These are phyloP conservation scores for Pyronema domesticum DNA, from an alignment of 495 filamentous ascomycete species.

Conservation along the genomic window DNA sequence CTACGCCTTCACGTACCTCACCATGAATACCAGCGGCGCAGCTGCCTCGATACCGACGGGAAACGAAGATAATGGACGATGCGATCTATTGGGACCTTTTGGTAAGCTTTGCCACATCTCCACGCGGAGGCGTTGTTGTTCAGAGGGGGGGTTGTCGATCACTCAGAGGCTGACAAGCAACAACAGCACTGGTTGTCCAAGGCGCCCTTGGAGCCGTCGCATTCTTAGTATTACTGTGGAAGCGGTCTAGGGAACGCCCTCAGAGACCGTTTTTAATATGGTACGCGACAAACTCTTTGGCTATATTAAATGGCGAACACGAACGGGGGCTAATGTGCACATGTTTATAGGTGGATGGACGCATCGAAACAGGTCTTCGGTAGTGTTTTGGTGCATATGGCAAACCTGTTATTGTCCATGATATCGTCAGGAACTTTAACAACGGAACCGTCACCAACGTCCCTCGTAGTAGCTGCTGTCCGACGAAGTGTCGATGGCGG, in stretches of 20 bases:
- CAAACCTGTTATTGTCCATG: slow-evolving; percentile 91
- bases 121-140: background rate
- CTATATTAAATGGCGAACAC: background rate
- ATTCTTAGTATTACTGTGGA: slow-evolving; percentile 71
- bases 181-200: slow-evolving; percentile 61
- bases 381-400: slow-evolving; percentile 69
- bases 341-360: slow-evolving; percentile 48
- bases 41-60: slow-evolving; percentile 9
- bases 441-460: slow-evolving; percentile 29
- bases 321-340: background rate
- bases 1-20: background rate
- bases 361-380: slow-evolving; percentile 96
- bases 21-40: slow-evolving; percentile 16
- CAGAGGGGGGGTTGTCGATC: background rate
- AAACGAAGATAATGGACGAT: slow-evolving; percentile 16
- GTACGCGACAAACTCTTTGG: slow-evolving; percentile 23
- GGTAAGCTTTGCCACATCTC: slow-evolving; percentile 8
- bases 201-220: slow-evolving; percentile 71
- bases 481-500: slow-evolving; percentile 14
- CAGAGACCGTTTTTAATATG: slow-evolving; percentile 86
- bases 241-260: slow-evolving; percentile 78
- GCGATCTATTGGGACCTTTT: slow-evolving; percentile 23
- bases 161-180: background rate
- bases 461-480: slow-evolving; percentile 13
- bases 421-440: slow-evolving; percentile 64